Evolutionary conservation across 1,139 yeast species (phyloP), one percentile per base, ranked within the genome.

Genomic region (Lodderomyces orthopsilosis): DNA sequence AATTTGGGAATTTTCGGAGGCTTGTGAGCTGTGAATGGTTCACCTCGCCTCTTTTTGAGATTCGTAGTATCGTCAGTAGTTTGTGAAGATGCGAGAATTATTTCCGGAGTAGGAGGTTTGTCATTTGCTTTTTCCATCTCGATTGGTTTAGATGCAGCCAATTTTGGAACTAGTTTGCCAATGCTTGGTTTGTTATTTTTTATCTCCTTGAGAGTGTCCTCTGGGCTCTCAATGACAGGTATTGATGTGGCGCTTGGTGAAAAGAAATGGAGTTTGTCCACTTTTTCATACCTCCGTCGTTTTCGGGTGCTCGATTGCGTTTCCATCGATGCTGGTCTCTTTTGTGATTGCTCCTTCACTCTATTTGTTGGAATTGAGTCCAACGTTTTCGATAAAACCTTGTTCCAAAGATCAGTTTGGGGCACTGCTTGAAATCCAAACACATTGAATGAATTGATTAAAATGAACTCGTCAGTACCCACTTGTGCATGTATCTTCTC

Each of bases 261-360:
- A 43, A 68, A 66, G 44, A 68, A 68, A 44, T 66, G 68, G 37
- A 66, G 54, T 21, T 59, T 62, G 41, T 58, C 62, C 1, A 65
- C 68, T 41, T 60, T 59, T 43, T 65, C 66, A 40, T 65, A 60
- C 41, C 59, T 64, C 34, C 65, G 53, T 51, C 73, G 54, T 45
- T 66, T 66, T 35, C 69, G 50, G 7, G 43, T 34, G 21, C 44
- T 18, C 19, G 41, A 43, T 22, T 41, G 27, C 32, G 38, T 33
- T 30, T 44, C 50, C 1, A 52, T 10, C 6, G 43, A 15, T 9
- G 33, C 27, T 34, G 46, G 41, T 22, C 51, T 36, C 23, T 46
- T 46, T 36, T 41, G 23, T 18, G 34, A 17, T 17, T 27, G 19
- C 9, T 22, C 18, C 4, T 23, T 9, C 2, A 23, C 14, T 14